A percentile compares a stretch with the other conserved stretches of the same genome.
These are phyloP conservation scores for Piper betle DNA, from an alignment of 164 flowering plant genomes.

Conservation along the genomic window DNA sequence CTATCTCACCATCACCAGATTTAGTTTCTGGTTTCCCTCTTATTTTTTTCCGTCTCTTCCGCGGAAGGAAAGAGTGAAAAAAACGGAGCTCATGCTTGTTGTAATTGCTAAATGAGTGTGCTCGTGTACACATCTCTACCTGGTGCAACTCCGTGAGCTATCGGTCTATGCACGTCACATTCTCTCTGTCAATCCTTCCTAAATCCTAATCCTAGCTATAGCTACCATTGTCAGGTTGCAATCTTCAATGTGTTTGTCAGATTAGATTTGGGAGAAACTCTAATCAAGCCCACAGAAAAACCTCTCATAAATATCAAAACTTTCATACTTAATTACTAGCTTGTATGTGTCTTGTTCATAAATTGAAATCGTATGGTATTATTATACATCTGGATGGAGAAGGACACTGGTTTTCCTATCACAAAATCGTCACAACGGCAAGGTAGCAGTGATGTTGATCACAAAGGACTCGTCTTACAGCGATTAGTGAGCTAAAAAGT, in stretches of 20 bases:
- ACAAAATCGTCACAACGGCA: no score
- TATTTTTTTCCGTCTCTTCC: background rate
- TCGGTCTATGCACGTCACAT: background rate
- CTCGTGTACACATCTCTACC: slow-evolving; percentile 5
- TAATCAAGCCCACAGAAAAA: no score
- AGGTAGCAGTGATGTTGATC: no score
- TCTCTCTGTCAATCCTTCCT: background rate
- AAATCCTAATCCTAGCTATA: background rate
- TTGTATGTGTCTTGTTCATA: no score
- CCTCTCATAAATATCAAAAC: no score
- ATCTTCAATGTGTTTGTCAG: background rate
- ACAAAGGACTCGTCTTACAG: background rate
- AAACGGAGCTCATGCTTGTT: background rate
- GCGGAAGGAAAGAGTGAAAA: no score
- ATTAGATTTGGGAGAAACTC: background rate
- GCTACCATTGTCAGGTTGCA: background rate
- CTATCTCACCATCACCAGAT: background rate
- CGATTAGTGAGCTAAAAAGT: background rate
- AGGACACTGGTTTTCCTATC: no score
- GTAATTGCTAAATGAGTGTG: slow-evolving; percentile 12
- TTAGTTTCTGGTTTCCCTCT: background rate
- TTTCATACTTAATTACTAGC: background rate
- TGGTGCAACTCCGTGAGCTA: slow-evolving; percentile 1
- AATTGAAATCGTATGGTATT: no score
- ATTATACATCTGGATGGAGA: no score